Evolutionary conservation across 1,139 yeast genomes (phyloP).

Genomic region (Lodderomyces beijingensis): DNA sequence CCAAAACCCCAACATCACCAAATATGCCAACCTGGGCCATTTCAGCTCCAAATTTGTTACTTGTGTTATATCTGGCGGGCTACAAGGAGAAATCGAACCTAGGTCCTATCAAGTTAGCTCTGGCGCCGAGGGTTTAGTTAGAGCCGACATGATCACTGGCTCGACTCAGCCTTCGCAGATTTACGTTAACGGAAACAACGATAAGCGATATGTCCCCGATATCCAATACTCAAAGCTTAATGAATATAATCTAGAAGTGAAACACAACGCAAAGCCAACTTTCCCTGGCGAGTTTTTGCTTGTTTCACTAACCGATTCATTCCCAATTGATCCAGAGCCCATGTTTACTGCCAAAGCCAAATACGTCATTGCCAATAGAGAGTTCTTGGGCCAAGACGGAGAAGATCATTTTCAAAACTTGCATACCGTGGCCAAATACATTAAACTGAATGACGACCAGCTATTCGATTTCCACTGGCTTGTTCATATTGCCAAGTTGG

Average conservation of each 20-base stretch:
- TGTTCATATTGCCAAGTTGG: slow-evolving; percentile 49
- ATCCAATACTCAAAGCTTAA: slow-evolving; percentile 80
- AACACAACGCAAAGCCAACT: slow-evolving; percentile 88
- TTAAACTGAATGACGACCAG: slow-evolving; percentile 35
- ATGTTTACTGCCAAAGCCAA: slow-evolving; percentile 32
- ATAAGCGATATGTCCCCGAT: slow-evolving; percentile 86
- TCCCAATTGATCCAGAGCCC: slow-evolving; percentile 64
- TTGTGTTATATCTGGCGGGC: slow-evolving; percentile 86
- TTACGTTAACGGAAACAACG: slow-evolving; percentile 68
- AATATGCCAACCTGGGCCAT: slow-evolving; percentile 60
- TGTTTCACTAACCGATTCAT: slow-evolving; percentile 89
- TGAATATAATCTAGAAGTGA: slow-evolving; percentile 85
- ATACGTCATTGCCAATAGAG: slow-evolving; percentile 79
- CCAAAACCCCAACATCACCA: slow-evolving; percentile 58
- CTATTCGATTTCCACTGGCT: slow-evolving; percentile 72
- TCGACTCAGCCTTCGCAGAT: slow-evolving; percentile 90
- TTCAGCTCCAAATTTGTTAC: slow-evolving; percentile 91
- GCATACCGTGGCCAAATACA: slow-evolving; percentile 32
- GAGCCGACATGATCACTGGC: slow-evolving; percentile 81
- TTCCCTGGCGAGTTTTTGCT: slow-evolving; percentile 92
- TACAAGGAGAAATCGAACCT: slow-evolving; percentile 84
- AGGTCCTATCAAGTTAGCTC: slow-evolving; percentile 86
- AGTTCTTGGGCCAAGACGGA: slow-evolving; percentile 53
- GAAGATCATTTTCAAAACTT: slow-evolving; percentile 52
- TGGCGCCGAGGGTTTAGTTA: slow-evolving; percentile 81